Conservation (phyloP, 306 rosid genomes). For the Quercus rubra region DNA sequence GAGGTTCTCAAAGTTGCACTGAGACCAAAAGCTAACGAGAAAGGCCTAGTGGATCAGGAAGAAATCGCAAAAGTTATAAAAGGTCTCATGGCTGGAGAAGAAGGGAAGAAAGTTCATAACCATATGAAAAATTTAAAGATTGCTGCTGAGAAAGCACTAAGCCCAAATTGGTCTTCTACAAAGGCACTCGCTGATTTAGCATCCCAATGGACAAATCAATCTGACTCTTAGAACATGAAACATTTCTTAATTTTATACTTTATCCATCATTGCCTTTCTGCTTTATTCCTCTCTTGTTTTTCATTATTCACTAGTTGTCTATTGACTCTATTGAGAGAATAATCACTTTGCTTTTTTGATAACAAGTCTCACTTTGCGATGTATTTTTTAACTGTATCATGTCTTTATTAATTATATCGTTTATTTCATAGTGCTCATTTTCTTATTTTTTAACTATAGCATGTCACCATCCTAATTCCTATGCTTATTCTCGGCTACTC, state of each 20-base stretch:
- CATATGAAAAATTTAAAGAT: slow-evolving; percentile 7
- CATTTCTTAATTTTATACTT: neutral
- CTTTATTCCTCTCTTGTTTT: neutral
- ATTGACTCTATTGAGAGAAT: too few species aligned
- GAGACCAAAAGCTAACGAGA: slow-evolving; percentile 9
- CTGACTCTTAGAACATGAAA: neutral
- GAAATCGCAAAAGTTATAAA: slow-evolving; percentile 27
- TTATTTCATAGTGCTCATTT: too few species aligned
- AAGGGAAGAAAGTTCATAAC: slow-evolving; percentile 12
- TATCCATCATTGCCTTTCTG: neutral
- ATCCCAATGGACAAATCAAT: slow-evolving; percentile 8
- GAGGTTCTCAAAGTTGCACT: slow-evolving; percentile 25
- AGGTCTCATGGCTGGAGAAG: slow-evolving; percentile 25
- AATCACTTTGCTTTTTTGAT: too few species aligned
- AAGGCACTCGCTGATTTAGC: slow-evolving; percentile 21
- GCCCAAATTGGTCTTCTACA: slow-evolving; percentile 29
- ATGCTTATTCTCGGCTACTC: too few species aligned
- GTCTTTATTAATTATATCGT: too few species aligned
- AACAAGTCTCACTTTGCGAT: too few species aligned
- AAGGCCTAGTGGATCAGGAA: slow-evolving; percentile 25
- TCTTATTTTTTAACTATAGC: too few species aligned
- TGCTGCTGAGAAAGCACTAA: slow-evolving; percentile 9
- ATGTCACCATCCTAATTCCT: too few species aligned
- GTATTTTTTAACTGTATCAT: too few species aligned
- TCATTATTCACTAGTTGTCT: too few species aligned